A percentile compares a stretch with the other conserved stretches of the same genome.
Conservation (phyloP, 805 yeast species). For the Yamadazyma takamatsuzukensis region DNA sequence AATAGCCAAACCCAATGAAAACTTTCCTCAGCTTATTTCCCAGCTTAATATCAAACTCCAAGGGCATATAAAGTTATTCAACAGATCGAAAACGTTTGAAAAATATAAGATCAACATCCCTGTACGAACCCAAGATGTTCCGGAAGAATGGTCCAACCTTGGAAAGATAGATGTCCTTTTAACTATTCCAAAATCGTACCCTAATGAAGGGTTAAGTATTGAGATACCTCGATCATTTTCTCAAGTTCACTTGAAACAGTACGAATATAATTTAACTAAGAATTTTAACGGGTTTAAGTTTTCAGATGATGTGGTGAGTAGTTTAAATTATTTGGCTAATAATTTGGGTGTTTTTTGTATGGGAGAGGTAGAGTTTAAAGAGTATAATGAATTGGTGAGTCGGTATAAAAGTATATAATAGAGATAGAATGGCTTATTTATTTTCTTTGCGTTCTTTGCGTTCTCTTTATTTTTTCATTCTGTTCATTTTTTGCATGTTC, state of each 20-base stretch:
- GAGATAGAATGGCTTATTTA: no score
- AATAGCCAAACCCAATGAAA: constrained; percentile 2
- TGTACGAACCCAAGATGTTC: constrained; percentile 17
- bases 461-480: no score
- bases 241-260: constrained; percentile 14
- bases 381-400: constrained; percentile 5
- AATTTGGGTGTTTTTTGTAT: constrained; percentile 20
- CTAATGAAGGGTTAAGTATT: constrained; percentile 19
- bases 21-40: constrained; percentile 17
- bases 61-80: constrained; percentile 22
- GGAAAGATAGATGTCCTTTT: constrained; percentile 27
- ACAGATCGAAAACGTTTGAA: constrained; percentile 20
- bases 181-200: constrained; percentile 31
- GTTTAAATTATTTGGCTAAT: constrained; percentile 30
- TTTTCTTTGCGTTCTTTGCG: no score
- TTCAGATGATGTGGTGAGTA: constrained; percentile 19
- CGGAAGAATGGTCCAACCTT: constrained; percentile 26
- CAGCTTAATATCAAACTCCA: constrained; percentile 27
- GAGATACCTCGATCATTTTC: constrained; percentile 27
- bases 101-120: constrained; percentile 33
- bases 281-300: constrained; percentile 20
- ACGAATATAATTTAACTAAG: constrained; percentile 23
- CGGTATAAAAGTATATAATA: constrained; percentile 1
- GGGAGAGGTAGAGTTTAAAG: constrained; percentile 7
- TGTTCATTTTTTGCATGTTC: no score